Evolutionary conservation across 148 eudicot species (phyloP).

Genomic region (Diospyros kaki): DNA sequence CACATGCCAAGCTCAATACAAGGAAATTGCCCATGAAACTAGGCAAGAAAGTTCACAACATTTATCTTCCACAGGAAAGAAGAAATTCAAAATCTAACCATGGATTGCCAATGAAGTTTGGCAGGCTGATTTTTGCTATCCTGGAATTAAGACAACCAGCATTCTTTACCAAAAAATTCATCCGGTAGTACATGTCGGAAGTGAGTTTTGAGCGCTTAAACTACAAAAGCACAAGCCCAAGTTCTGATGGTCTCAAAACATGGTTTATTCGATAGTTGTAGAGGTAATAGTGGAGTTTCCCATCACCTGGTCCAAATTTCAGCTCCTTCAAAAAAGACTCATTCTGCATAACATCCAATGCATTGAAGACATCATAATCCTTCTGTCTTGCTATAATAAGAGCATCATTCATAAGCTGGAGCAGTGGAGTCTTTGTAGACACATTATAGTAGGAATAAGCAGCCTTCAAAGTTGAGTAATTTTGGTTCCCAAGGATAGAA

Average conservation of each 20-base stretch:
- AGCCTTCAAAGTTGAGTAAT: conserved; percentile 61
- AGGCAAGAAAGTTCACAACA: conserved; percentile 3
- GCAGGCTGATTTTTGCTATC: background rate
- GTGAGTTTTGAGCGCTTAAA: background rate
- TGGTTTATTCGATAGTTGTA: conserved; percentile 75
- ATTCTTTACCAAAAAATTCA: conserved; percentile 14
- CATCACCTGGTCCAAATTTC: conserved; percentile 92
- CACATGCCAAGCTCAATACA: conserved; percentile 3
- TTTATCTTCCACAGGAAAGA: conserved; percentile 1
- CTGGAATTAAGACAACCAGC: conserved; percentile 4
- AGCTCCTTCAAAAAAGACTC: conserved; percentile 78
- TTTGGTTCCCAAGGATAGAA: conserved; percentile 69
- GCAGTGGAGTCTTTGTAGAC: conserved; percentile 71
- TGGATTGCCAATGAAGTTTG: conserved; percentile 1
- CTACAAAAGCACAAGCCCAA: conserved; percentile 84
- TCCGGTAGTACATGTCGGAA: background rate
- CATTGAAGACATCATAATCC: conserved; percentile 86
- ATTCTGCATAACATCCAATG: conserved; percentile 86
- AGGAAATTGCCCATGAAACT: conserved; percentile 2
- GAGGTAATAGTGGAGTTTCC: conserved; percentile 89
- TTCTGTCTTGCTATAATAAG: conserved; percentile 66
- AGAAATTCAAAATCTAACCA: background rate
- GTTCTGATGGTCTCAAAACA: conserved; percentile 72
- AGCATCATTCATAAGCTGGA: conserved; percentile 88
- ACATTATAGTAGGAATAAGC: conserved; percentile 91